Evolutionary conservation across 148 eudicot species (phyloP).

Genomic region (Diospyros lotus): DNA sequence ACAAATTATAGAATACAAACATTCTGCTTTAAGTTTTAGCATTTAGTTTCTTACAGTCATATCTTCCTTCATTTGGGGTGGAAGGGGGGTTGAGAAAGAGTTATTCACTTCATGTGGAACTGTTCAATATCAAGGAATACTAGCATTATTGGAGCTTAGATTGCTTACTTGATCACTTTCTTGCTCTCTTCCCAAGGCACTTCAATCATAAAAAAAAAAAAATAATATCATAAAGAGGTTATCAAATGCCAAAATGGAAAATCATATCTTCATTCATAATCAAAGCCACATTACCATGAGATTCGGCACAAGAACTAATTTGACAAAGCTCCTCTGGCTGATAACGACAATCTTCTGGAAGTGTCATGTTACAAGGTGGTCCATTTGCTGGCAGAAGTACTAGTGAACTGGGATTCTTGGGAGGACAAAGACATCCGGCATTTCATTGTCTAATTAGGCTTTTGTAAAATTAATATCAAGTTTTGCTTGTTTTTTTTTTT

Average conservation of each 20-base stretch:
- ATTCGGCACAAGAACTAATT: slow-evolving; percentile 82
- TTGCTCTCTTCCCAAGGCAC: slow-evolving; percentile 86
- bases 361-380: slow-evolving; percentile 60
- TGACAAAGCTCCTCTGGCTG: slow-evolving; percentile 94
- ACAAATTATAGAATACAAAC: too few species aligned
- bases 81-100: too few species aligned
- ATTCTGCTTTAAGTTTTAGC: too few species aligned
- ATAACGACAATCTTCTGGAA: slow-evolving; percentile 98
- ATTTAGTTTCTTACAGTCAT: too few species aligned
- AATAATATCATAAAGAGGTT: neutral
- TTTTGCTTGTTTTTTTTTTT: slow-evolving; percentile 49
- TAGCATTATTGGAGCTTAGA: neutral
- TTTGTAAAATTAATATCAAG: slow-evolving; percentile 63
- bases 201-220: slow-evolving; percentile 24
- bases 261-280: neutral
- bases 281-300: slow-evolving; percentile 51
- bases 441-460: slow-evolving; percentile 50
- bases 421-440: slow-evolving; percentile 67
- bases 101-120: too few species aligned
- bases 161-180: slow-evolving; percentile 45
- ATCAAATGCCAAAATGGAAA: neutral
- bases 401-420: slow-evolving; percentile 74
- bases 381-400: slow-evolving; percentile 69
- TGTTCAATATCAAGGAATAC: too few species aligned
- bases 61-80: too few species aligned